Evolutionary conservation across 106 monocot species (phyloP), one percentile per base, ranked within the genome.

Genomic region (Iris macrosiphon): DNA sequence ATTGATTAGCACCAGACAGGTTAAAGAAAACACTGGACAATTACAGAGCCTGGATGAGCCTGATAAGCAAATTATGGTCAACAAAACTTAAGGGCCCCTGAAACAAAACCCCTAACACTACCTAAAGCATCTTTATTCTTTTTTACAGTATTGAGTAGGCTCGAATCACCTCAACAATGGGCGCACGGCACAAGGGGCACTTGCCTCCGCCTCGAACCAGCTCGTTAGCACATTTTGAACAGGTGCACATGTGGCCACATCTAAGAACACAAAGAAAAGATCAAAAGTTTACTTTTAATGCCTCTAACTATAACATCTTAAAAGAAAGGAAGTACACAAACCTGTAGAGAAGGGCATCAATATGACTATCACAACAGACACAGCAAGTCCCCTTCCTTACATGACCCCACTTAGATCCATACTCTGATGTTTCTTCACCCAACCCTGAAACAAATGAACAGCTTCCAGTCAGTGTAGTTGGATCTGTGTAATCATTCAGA

Each of bases 231-330:
- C 96, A 98, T 57, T 76, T 87, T 23, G 86, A 79, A 63, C 96
- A 91, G 17, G 96, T 90, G 62, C 96, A 98, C 90, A 91, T 98
- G 66, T 98, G 96, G 59, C 96, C 96, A 26, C 96, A 98, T 73
- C 96, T 98, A n/a, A n/a, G 75, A 46, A 3, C n/a, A n/a, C 3
- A 45, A 24, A n/a, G 6, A 46, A 46, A 31, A n/a, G n/a, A n/a
- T n/a, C n/a, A n/a, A n/a, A n/a, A n/a, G n/a, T n/a, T 18, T 53
- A 33, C 6, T n/a, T n/a, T n/a, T n/a, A 31, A 31, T 19, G 52
- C 7, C 8, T 13, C 7, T 18, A 2, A 21, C 0, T 32, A 15
- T 57, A 24, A 8, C 4, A 21, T 14, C n/a, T n/a, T n/a, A 46
- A 9, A 11, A 63, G 26, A 20, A 54, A n/a, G n/a, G 49, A 10